phyloP scores from a whole-genome alignment of 2,329 filamentous ascomycete species.

The Pyrenophora teres region DNA sequence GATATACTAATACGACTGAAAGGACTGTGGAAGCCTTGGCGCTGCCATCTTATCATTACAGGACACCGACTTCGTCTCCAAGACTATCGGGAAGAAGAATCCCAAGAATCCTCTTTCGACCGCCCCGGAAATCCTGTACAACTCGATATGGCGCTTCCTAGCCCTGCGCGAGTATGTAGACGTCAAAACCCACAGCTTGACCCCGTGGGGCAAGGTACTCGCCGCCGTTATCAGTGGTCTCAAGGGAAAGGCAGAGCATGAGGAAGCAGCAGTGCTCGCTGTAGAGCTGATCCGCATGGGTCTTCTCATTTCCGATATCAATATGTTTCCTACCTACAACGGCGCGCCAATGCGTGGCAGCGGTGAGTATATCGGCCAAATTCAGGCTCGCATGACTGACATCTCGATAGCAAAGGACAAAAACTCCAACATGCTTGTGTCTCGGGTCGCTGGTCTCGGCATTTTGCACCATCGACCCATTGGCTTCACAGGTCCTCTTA shows the following conservation, averaged over 20 bases:
- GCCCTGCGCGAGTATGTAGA: conserved; percentile 87
- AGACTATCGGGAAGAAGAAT: conserved; percentile 66
- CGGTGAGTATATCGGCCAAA: conserved; percentile 27
- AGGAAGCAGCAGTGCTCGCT: conserved; percentile 80
- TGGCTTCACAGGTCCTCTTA: conserved; percentile 92
- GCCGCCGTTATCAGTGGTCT: conserved; percentile 69
- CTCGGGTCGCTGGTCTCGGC: conserved; percentile 81
- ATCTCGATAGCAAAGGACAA: conserved; percentile 68
- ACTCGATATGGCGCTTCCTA: conserved; percentile 85
- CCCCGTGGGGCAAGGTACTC: conserved; percentile 78
- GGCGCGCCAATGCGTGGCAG: conserved; percentile 63
- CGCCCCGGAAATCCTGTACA: conserved; percentile 73
- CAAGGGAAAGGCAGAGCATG: conserved; percentile 62
- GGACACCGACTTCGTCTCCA: conserved; percentile 70
- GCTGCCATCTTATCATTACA: conserved; percentile 63
- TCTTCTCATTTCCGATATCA: conserved; percentile 70
- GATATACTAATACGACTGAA: conserved; percentile 10
- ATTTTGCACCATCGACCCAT: conserved; percentile 81
- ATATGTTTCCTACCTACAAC: conserved; percentile 62
- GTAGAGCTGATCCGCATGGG: conserved; percentile 83
- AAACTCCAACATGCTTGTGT: conserved; percentile 77
- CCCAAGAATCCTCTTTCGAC: conserved; percentile 56
- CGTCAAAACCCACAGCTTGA: conserved; percentile 72
- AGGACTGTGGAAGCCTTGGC: conserved; percentile 52
- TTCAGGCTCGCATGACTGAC: conserved; percentile 16